Percentiles rank a stretch among this genome's conserved stretches.
Conservation (phyloP, 352 stramenopile genomes). For the Globisporangium spinosum region DNA sequence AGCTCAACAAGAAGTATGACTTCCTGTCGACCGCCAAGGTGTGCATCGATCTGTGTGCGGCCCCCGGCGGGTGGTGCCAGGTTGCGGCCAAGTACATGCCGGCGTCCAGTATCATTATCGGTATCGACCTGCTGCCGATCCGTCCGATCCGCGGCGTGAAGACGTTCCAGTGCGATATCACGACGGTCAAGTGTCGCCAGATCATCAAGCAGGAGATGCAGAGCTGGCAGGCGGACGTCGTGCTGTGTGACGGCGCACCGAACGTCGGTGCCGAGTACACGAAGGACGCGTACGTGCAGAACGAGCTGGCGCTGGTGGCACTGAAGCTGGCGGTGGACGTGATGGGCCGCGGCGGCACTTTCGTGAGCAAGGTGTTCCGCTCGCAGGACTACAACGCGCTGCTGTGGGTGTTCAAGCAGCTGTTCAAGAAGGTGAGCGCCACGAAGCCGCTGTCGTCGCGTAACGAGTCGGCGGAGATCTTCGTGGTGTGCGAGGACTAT, state of each 20-base stretch:
- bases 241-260: constrained; percentile 98
- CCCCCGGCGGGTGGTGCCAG: constrained; percentile 98
- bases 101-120: constrained; percentile 95
- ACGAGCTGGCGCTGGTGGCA: constrained; percentile 95
- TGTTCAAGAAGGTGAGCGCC: constrained; percentile 97
- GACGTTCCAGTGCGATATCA: constrained; percentile 97
- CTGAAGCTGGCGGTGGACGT: constrained; percentile 97
- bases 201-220: constrained; percentile 93
- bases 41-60: constrained; percentile 98
- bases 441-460: constrained; percentile 98
- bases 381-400: constrained; percentile 98
- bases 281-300: constrained; percentile 99
- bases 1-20: constrained; percentile 99
- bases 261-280: constrained; percentile 98
- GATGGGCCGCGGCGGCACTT: constrained; percentile 91
- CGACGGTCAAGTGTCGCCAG: constrained; percentile 84
- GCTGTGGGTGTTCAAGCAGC: constrained; percentile 98
- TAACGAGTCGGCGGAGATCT: constrained; percentile 99
- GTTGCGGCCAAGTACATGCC: constrained; percentile 89
- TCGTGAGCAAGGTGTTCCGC: constrained; percentile 97
- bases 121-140: constrained; percentile 98
- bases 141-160: constrained; percentile 95
- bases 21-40: constrained; percentile 95
- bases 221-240: constrained; percentile 93
- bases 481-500: constrained; percentile 97